These are phyloP conservation scores for Castanea sativa DNA, from an alignment of 306 rosid species.

Conservation along the genomic window DNA sequence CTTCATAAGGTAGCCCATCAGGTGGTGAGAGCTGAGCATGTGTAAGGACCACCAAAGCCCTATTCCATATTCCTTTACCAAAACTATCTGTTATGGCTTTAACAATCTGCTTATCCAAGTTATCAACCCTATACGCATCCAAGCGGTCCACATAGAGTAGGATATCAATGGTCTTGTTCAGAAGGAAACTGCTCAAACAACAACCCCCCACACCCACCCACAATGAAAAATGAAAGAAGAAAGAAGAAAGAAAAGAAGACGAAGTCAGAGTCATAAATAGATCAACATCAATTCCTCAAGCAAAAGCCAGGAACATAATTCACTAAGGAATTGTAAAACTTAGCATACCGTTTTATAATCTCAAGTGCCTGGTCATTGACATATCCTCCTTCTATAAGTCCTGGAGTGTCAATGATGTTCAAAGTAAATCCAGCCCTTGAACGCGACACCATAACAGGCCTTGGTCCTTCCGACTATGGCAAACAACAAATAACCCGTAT, in stretches of 20 bases:
- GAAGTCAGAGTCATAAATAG: neutral
- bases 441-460: conserved; percentile 88
- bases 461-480: conserved; percentile 74
- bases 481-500: conserved; percentile 3
- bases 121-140: conserved; percentile 92
- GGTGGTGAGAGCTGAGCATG: conserved; percentile 95
- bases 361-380: conserved; percentile 75
- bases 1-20: conserved; percentile 84
- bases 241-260: conserved; percentile 8
- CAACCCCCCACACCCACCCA: neutral
- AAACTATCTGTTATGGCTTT: conserved; percentile 78
- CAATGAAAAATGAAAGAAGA: neutral
- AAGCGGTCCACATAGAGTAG: conserved; percentile 92
- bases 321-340: neutral
- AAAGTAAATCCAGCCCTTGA: conserved; percentile 83
- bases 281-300: neutral
- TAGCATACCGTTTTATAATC: conserved; percentile 66
- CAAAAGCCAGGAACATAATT: conserved; percentile 4
- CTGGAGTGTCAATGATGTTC: conserved; percentile 94
- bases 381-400: conserved; percentile 96
- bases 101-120: conserved; percentile 79
- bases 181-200: conserved; percentile 64
- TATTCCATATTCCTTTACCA: conserved; percentile 86
- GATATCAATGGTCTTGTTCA: conserved; percentile 92
- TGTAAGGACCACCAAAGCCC: conserved; percentile 81